phyloP scores from a whole-genome alignment of 2,329 filamentous ascomycete genomes.

The Myriangium duriaei region DNA sequence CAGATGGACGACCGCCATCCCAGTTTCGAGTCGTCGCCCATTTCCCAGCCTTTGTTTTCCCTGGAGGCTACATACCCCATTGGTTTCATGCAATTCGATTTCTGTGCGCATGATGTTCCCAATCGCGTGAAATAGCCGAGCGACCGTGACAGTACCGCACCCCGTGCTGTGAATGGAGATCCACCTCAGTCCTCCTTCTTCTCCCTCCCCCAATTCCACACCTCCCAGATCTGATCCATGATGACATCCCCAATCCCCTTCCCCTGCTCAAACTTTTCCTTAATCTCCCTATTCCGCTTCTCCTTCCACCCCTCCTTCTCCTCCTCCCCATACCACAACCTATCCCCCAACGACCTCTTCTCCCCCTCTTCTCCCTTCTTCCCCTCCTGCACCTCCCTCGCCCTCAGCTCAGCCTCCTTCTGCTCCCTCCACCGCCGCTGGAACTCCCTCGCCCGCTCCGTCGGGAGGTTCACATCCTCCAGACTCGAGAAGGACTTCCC shows the following conservation, averaged over 20 bases:
- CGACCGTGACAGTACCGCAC: neutral
- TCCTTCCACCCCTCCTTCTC: conserved; percentile 33
- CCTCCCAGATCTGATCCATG: conserved; percentile 23
- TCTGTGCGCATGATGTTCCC: neutral
- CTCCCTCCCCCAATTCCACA: conserved; percentile 17
- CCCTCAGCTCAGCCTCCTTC: conserved; percentile 25
- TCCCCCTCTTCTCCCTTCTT: conserved; percentile 12
- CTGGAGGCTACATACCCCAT: neutral
- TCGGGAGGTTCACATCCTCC: too few relatives aligned
- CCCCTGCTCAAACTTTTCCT: conserved; percentile 27
- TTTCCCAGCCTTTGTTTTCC: too few relatives aligned
- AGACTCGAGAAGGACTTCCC: conserved; percentile 13
- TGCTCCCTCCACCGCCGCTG: conserved; percentile 27
- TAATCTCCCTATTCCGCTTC: conserved; percentile 31
- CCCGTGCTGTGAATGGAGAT: neutral
- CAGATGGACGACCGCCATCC: too few relatives aligned
- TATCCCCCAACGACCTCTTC: conserved; percentile 19
- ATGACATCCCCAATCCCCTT: conserved; percentile 28
- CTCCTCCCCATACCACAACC: conserved; percentile 27
- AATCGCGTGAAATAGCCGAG: too few relatives aligned
- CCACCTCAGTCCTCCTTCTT: neutral
- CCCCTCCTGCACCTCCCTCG: conserved; percentile 21
- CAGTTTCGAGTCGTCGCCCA: too few relatives aligned
- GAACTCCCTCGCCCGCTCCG: conserved; percentile 25
- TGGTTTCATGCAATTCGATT: neutral